phyloP scores from a whole-genome alignment of 371 early-diverging fungal genomes.

The Mucor racemosus region DNA sequence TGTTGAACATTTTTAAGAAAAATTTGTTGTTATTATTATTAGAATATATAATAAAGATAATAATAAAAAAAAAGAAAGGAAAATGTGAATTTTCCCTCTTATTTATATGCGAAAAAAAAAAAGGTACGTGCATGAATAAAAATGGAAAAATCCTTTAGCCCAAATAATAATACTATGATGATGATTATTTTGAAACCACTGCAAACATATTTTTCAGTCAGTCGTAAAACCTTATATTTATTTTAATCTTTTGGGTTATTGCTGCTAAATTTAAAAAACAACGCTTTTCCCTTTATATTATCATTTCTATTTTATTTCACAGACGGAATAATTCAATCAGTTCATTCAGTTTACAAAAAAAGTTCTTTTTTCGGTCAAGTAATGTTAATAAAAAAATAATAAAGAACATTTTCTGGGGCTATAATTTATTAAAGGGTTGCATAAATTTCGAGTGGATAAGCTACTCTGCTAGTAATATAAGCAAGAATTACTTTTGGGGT shows the following conservation, averaged over 20 bases:
- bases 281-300: conserved; percentile 3
- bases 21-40: background rate
- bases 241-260: conserved; percentile 1
- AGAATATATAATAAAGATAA: background rate
- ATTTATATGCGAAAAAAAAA: conserved; percentile 17
- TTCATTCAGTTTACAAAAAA: background rate
- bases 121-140: conserved; percentile 17
- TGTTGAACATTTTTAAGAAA: conserved; percentile 24
- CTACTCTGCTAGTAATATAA: background rate
- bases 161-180: background rate
- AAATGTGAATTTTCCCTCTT: background rate
- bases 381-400: conserved; percentile 6
- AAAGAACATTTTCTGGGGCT: conserved; percentile 5
- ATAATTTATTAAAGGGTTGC: conserved; percentile 2
- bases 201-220: conserved; percentile 2
- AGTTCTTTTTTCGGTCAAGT: background rate
- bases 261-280: conserved; percentile 19
- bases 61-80: conserved; percentile 1
- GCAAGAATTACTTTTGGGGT: background rate
- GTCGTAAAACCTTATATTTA: conserved; percentile 6
- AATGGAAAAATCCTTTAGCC: conserved; percentile 6
- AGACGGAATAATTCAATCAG: too few species aligned
- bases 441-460: conserved; percentile 2
- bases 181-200: conserved; percentile 16
- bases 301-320: background rate